phyloP scores from a whole-genome alignment of 2,329 filamentous ascomycete species.

The Aphanocladium album region DNA sequence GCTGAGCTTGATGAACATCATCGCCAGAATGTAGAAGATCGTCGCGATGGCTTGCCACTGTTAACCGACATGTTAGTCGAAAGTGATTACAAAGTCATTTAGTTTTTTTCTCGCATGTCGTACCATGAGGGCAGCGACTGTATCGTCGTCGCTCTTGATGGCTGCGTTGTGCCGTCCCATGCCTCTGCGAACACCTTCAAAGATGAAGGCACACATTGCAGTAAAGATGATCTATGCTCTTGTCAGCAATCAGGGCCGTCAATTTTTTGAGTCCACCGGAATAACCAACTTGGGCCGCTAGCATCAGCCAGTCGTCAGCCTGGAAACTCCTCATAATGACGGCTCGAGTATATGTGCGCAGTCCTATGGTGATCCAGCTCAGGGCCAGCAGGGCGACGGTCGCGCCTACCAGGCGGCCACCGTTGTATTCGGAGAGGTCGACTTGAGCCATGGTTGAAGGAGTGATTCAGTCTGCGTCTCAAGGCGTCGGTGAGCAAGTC shows the following conservation, averaged over 20 bases:
- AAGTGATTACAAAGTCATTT: neutral
- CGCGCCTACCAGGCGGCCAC: conserved; percentile 31
- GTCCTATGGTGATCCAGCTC: conserved; percentile 37
- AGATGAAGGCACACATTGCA: conserved; percentile 40
- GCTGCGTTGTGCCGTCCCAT: conserved; percentile 44
- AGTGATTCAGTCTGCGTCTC: neutral
- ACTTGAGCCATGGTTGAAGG: conserved; percentile 21
- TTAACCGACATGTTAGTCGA: neutral
- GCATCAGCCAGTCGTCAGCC: conserved; percentile 51
- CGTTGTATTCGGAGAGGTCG: conserved; percentile 36
- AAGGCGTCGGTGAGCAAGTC: neutral
- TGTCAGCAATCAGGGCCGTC: neutral
- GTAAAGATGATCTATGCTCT: conserved; percentile 39
- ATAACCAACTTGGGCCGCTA: conserved; percentile 39
- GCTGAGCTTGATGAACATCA: conserved; percentile 54
- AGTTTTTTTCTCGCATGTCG: neutral
- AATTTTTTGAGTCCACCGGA: too few relatives aligned
- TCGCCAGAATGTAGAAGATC: conserved; percentile 45
- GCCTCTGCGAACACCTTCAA: conserved; percentile 37
- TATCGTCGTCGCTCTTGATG: conserved; percentile 33
- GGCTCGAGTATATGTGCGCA: conserved; percentile 40
- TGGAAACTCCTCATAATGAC: conserved; percentile 41
- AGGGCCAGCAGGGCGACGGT: conserved; percentile 33
- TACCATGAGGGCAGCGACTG: conserved; percentile 43
- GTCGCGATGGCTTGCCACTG: conserved; percentile 49